Base-by-base conservation (phyloP, 2,329 filamentous ascomycete genomes). In the Trichoderma koningiopsis region DNA sequence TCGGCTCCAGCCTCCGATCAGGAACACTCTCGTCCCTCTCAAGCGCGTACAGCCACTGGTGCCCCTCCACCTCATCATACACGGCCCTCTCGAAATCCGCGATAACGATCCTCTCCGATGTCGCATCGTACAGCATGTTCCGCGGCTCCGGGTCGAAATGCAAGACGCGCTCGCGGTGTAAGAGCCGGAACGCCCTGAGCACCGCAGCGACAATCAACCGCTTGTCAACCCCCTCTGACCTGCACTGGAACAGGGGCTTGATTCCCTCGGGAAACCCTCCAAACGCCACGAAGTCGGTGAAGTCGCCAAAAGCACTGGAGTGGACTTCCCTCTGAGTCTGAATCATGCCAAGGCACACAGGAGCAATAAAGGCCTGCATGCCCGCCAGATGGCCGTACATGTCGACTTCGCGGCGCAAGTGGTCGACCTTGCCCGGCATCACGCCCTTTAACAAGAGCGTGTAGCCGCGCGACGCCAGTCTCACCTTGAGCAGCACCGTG, bases 401-500 rank as follows among this genome's bases (percentile, higher is more conserved):
- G 10, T 74, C 37, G 6, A 75, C 73, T 63, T 82, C 75, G 61
- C 79, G 69, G 19, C 64, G 72, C 4, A 82, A 71, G 40, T 60
- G 60, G 5, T 1, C 27, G 1, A 69, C 22, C 59, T 79, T 60
- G 6, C 64, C 10, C 0, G 16, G 43, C 72, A 81, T 76, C 16
- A 82, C 72, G 7, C 79, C 80, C 71, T 83, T 82, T 14, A 79
- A 13, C 19, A 52, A 29, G 11, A 49, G n/a, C 78, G 79, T 8
- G 33, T 62, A 62, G n/a, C 79, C 76, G 53, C 79, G 68, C 3
- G 75, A 75, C 3, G 76, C 76, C 0, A 82, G 71, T 7, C 77
- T 70, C 6, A 83, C 37, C 72, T 82, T 82, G 71, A 81, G 81
- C 53, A 82, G 76, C 10, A 77, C 73, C 1, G 79, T 76, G n/a